Evolutionary conservation across 2,329 filamentous ascomycete genomes (phyloP).

Genomic region (Endocalyx cinctus): DNA sequence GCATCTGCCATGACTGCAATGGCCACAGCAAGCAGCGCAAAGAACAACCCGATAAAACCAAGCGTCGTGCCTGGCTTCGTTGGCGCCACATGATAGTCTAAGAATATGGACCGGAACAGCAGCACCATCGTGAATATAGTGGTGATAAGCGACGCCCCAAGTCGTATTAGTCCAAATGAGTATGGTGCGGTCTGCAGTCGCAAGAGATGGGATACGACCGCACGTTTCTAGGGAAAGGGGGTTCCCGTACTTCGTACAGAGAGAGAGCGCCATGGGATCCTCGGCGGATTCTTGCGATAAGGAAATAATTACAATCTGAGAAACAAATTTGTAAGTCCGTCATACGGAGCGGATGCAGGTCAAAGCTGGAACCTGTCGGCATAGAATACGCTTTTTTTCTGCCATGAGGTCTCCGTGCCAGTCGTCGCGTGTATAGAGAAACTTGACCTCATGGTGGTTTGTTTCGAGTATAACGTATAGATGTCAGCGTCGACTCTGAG

Average conservation of each 20-base stretch:
- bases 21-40: conserved; percentile 2
- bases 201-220: neutral
- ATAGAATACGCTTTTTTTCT: neutral
- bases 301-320: neutral
- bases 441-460: too few relatives aligned
- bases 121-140: neutral
- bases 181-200: neutral
- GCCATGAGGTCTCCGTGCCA: too few relatives aligned
- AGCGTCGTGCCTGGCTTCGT: conserved; percentile 4
- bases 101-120: neutral
- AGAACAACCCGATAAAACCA: conserved; percentile 7
- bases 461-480: too few relatives aligned
- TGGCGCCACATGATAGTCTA: conserved; percentile 2
- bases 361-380: neutral
- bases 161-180: neutral
- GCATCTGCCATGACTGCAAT: conserved; percentile 7
- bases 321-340: neutral
- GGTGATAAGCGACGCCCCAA: neutral
- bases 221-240: neutral
- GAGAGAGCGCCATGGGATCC: neutral
- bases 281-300: neutral
- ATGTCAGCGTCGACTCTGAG: too few relatives aligned
- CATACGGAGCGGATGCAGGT: neutral
- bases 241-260: neutral
- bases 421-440: too few relatives aligned